These are phyloP conservation scores for Globisporangium recalcitrans DNA, from an alignment of 352 stramenopile genomes.

Conservation along the genomic window DNA sequence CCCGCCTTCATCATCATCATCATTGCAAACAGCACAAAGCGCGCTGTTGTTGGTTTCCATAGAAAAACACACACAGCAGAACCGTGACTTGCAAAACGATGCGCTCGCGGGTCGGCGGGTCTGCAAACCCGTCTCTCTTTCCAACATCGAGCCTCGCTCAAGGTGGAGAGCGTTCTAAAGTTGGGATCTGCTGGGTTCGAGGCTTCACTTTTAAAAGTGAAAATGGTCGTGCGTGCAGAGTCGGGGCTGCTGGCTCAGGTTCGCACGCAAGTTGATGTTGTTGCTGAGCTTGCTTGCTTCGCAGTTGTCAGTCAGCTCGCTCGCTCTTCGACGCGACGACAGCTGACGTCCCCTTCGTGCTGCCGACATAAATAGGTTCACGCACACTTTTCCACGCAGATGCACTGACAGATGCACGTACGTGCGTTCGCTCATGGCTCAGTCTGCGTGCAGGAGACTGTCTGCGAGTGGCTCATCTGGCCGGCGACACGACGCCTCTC, in stretches of 20 bases:
- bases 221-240: not conserved
- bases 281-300: not conserved
- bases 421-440: constrained; percentile 6
- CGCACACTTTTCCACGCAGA: constrained; percentile 2
- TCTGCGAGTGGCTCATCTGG: constrained; percentile 9
- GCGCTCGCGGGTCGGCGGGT: not conserved
- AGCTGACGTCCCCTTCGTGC: not conserved
- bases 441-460: not conserved
- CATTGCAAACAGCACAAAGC: not conserved
- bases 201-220: not conserved
- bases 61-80: not conserved
- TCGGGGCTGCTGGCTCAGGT: not conserved
- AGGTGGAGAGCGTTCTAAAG: not conserved
- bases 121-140: not conserved
- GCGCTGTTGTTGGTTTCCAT: not conserved
- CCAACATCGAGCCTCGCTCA: not conserved
- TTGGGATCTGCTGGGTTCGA: not conserved
- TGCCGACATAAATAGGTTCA: constrained; percentile 15
- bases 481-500: constrained; percentile 1
- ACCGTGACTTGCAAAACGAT: not conserved
- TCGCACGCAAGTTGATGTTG: constrained; percentile 1
- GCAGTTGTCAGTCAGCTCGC: too few relatives aligned
- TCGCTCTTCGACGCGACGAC: constrained; percentile 9
- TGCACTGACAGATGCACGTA: constrained; percentile 1
- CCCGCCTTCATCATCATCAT: not conserved